Evolutionary conservation across 1,139 yeast species (phyloP).

Genomic region (Scheffersomyces quercinus): DNA sequence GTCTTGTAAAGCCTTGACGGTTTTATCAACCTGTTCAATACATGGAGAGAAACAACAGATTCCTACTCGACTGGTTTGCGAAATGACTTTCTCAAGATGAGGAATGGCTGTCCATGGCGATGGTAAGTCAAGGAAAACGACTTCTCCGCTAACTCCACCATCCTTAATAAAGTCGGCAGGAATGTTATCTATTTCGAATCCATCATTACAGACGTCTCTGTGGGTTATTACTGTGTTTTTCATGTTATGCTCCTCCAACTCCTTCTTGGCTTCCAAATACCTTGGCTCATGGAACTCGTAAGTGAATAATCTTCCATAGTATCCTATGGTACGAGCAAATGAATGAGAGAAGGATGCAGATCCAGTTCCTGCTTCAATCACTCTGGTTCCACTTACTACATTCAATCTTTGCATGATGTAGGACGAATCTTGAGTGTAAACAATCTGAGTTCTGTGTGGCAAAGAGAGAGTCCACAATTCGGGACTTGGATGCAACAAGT

Average conservation of each 20-base stretch:
- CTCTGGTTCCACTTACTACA: constrained; percentile 71
- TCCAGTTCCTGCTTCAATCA: constrained; percentile 98
- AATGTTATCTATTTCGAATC: constrained; percentile 57
- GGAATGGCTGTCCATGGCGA: constrained; percentile 97
- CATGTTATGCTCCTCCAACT: constrained; percentile 73
- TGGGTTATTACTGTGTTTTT: constrained; percentile 65
- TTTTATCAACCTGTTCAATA: constrained; percentile 91
- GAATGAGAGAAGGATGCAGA: constrained; percentile 96
- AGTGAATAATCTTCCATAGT: constrained; percentile 67
- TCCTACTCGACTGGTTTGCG: constrained; percentile 55
- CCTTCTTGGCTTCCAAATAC: constrained; percentile 72
- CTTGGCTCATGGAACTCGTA: constrained; percentile 92
- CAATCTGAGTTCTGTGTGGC: constrained; percentile 97
- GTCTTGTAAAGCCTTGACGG: constrained; percentile 70
- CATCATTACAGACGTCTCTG: constrained; percentile 88
- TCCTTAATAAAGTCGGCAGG: constrained; percentile 30
- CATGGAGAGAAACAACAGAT: constrained; percentile 97
- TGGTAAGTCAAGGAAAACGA: constrained; percentile 88
- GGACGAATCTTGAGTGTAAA: constrained; percentile 92
- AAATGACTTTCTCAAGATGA: constrained; percentile 61
- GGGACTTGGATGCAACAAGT: constrained; percentile 86
- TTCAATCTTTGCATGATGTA: constrained; percentile 82
- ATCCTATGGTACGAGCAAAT: constrained; percentile 74
- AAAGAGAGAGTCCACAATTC: constrained; percentile 93
- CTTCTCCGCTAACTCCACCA: constrained; percentile 26